A percentile compares a stretch with the other conserved stretches of the same genome.
These are phyloP conservation scores for Solanum sparsipilum DNA, from an alignment of 257 asterid genomes.

Conservation along the genomic window DNA sequence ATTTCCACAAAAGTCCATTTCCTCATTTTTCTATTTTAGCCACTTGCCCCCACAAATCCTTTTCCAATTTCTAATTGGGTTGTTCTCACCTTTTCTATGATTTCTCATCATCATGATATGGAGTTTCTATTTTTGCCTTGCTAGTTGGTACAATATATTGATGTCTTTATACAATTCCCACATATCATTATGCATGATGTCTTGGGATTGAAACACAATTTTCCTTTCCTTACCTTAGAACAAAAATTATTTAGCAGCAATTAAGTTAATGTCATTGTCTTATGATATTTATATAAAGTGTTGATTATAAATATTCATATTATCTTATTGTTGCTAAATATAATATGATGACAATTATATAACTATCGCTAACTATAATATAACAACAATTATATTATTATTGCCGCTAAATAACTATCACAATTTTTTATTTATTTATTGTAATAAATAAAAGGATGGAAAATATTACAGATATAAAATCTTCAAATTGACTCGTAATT, in stretches of 20 bases:
- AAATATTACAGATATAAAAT: not conserved
- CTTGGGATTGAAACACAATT: not conserved
- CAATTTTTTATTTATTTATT: too few species aligned
- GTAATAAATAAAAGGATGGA: not conserved
- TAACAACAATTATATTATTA: not conserved
- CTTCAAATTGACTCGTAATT: not conserved
- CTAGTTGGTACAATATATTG: not conserved
- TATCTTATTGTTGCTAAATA: too few species aligned
- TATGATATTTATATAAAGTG: too few species aligned
- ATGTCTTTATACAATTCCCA: not conserved
- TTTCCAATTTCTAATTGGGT: not conserved
- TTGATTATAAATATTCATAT: too few species aligned
- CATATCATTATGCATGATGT: not conserved
- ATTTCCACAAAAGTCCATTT: not conserved
- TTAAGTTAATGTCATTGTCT: not conserved
- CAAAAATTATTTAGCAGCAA: too few species aligned
- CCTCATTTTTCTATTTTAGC: not conserved
- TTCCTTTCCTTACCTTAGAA: not conserved
- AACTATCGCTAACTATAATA: too few species aligned
- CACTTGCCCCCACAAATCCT: conserved; percentile 11
- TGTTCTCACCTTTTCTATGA: not conserved
- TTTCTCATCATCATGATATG: not conserved
- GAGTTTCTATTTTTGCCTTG: not conserved
- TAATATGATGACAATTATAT: too few species aligned
- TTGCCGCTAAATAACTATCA: not conserved